These are phyloP conservation scores for Byssothecium circinans DNA, from an alignment of 2,329 filamentous ascomycete species.

Conservation along the genomic window DNA sequence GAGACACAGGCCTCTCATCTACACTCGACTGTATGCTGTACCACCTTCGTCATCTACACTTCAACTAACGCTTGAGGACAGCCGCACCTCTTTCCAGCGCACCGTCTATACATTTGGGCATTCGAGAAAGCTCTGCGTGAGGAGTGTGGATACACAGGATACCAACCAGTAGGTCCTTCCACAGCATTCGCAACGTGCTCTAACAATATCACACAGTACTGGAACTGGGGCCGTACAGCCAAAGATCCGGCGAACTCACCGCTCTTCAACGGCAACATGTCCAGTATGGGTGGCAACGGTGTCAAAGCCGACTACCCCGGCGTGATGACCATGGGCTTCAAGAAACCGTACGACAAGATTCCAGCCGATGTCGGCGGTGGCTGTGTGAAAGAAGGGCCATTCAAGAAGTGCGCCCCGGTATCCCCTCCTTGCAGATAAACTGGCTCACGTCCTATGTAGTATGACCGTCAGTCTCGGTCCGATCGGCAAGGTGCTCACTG, in stretches of 20 bases:
- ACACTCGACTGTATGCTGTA: conserved; percentile 19
- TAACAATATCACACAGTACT: conserved; percentile 12
- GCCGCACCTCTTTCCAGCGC: conserved; percentile 35
- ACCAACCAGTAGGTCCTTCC: conserved; percentile 27
- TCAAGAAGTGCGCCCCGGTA: conserved; percentile 41
- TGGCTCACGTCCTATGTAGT: conserved; percentile 3
- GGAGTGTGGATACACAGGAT: conserved; percentile 44
- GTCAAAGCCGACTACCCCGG: conserved; percentile 20
- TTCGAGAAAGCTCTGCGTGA: conserved; percentile 43
- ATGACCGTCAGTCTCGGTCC: conserved; percentile 50
- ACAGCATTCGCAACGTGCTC: background rate
- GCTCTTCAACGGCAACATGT: conserved; percentile 58
- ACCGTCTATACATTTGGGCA: conserved; percentile 41
- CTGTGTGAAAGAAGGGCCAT: conserved; percentile 55
- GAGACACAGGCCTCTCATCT: conserved; percentile 24
- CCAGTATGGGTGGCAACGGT: conserved; percentile 51
- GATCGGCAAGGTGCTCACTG: conserved; percentile 38
- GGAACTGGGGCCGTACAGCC: conserved; percentile 25
- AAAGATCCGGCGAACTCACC: conserved; percentile 45
- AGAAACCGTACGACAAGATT: conserved; percentile 33
- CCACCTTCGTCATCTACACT: too few relatives aligned
- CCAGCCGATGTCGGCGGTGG: conserved; percentile 56
- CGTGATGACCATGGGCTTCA: conserved; percentile 12
- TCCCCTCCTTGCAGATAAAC: background rate
- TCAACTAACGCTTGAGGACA: conserved; percentile 4